These are phyloP conservation scores for Cryphonectria parasitica DNA, from an alignment of 2,329 filamentous ascomycete species.

Conservation along the genomic window DNA sequence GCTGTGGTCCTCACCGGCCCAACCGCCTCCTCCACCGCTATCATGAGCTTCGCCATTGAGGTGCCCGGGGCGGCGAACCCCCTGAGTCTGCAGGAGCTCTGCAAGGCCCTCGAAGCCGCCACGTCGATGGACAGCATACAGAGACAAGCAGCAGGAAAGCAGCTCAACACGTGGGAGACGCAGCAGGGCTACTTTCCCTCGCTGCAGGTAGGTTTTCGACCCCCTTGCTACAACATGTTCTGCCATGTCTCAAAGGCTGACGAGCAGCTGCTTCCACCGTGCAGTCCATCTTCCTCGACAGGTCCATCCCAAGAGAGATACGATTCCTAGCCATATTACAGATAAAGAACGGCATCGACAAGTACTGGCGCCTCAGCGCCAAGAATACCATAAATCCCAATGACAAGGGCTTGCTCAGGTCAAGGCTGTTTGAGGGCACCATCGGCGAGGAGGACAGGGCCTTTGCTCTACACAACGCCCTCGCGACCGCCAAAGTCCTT, in stretches of 20 bases:
- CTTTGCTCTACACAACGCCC: constrained; percentile 83
- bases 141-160: constrained; percentile 69
- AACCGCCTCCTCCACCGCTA: background rate
- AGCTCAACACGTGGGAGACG: constrained; percentile 73
- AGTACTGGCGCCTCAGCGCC: constrained; percentile 74
- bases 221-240: constrained; percentile 3
- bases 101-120: constrained; percentile 65
- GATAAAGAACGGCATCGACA: constrained; percentile 95
- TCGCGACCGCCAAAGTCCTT: constrained; percentile 85
- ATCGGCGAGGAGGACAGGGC: constrained; percentile 75
- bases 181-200: constrained; percentile 68
- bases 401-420: constrained; percentile 78
- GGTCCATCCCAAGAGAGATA: constrained; percentile 73
- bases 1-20: background rate
- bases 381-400: constrained; percentile 71
- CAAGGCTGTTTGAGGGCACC: constrained; percentile 74
- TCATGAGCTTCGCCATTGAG: constrained; percentile 75
- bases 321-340: constrained; percentile 92
- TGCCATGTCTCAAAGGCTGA: background rate
- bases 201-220: constrained; percentile 60
- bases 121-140: constrained; percentile 65
- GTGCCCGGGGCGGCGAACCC: constrained; percentile 81
- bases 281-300: constrained; percentile 81
- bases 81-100: constrained; percentile 65
- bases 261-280: background rate